Conservation (phyloP, 2,329 filamentous ascomycete species). For the Aspergillus sp. region DNA sequence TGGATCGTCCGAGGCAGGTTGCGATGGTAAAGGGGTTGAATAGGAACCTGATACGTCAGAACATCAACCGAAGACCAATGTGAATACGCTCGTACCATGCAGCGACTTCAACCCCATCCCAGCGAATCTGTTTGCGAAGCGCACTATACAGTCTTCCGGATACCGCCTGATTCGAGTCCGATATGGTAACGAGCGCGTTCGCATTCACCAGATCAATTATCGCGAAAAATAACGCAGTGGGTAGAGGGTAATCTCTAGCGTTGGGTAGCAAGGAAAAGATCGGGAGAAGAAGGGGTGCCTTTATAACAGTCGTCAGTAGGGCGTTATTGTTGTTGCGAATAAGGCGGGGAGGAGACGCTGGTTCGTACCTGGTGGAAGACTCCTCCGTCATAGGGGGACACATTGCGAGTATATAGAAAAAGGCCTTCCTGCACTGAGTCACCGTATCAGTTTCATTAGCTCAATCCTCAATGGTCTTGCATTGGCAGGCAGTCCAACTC, state of each 20-base stretch:
- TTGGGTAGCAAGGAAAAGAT: slow-evolving; percentile 86
- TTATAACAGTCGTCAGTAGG: not conserved
- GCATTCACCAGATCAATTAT: slow-evolving; percentile 79
- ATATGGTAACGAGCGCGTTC: slow-evolving; percentile 73
- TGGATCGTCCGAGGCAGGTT: slow-evolving; percentile 86
- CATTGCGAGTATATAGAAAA: slow-evolving; percentile 93
- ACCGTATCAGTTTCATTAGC: slow-evolving; percentile 5
- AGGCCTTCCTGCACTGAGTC: slow-evolving; percentile 85
- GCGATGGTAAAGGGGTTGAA: slow-evolving; percentile 94
- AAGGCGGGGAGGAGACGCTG: not conserved
- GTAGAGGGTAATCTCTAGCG: slow-evolving; percentile 63
- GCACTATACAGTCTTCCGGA: slow-evolving; percentile 77
- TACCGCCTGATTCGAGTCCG: slow-evolving; percentile 74
- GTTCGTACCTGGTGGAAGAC: slow-evolving; percentile 64
- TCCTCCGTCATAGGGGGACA: slow-evolving; percentile 95
- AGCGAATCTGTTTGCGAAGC: slow-evolving; percentile 70
- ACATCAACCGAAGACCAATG: not conserved
- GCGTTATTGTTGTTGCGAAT: not conserved
- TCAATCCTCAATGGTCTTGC: not conserved
- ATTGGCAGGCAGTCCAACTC: slow-evolving; percentile 39
- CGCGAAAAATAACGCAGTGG: slow-evolving; percentile 79
- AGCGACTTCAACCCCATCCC: slow-evolving; percentile 72
- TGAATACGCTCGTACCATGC: slow-evolving; percentile 63
- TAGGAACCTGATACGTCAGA: slow-evolving; percentile 64
- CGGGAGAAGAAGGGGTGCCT: slow-evolving; percentile 86